Evolutionary conservation across 2,329 filamentous ascomycete genomes (phyloP).

Genomic region (Colletotrichum sp.): DNA sequence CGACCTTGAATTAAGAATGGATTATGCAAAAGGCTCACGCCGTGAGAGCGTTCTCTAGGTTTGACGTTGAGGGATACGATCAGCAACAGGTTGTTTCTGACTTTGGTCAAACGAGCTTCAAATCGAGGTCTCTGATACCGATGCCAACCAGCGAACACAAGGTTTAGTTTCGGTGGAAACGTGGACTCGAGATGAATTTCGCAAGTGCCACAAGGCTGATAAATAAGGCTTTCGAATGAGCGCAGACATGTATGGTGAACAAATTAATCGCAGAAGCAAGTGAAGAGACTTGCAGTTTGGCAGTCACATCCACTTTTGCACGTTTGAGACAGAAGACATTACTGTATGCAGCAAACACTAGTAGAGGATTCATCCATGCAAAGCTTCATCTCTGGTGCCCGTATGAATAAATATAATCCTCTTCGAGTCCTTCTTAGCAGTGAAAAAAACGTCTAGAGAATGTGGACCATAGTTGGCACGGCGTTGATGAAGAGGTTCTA

Average conservation of each 20-base stretch:
- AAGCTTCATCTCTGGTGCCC: neutral
- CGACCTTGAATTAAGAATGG: neutral
- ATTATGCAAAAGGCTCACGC: neutral
- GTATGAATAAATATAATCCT: too few relatives aligned
- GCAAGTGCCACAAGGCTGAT: neutral
- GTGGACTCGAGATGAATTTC: neutral
- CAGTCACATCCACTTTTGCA: too few relatives aligned
- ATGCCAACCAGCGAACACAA: neutral
- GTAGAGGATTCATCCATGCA: neutral
- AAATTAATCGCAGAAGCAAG: too few relatives aligned
- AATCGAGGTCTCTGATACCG: neutral
- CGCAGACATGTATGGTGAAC: fast-evolving
- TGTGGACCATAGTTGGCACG: fast-evolving
- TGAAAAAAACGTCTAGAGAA: fast-evolving
- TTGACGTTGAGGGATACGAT: neutral
- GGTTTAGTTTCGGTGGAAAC: fast-evolving
- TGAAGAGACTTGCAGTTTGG: too few relatives aligned
- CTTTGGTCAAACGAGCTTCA: neutral
- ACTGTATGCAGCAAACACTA: too few relatives aligned
- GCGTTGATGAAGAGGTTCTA: fast-evolving
- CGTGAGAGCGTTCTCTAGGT: neutral
- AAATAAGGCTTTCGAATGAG: neutral
- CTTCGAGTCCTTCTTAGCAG: neutral
- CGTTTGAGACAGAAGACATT: too few relatives aligned
- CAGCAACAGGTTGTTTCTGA: fast-evolving